A percentile compares a stretch with the other conserved stretches of the same genome.
Evolutionary conservation across 495 filamentous ascomycete species (phyloP).

Genomic region (Talaromyces stipitatus): DNA sequence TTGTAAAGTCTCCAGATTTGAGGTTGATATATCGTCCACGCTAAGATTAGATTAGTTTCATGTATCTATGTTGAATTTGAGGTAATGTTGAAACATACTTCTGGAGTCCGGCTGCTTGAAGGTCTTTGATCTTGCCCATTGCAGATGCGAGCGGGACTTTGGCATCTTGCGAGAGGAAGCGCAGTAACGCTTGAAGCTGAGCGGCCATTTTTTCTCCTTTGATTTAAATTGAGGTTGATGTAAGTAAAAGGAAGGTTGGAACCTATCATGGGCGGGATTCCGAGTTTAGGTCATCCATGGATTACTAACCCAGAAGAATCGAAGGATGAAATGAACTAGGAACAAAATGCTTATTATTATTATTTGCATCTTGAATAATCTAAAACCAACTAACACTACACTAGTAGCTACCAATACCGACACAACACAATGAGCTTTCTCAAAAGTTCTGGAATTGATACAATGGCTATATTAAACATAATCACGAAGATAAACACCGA

Average conservation of each 20-base stretch:
- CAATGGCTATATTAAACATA: constrained; percentile 1
- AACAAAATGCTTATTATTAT: too few species aligned
- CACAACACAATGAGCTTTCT: not conserved
- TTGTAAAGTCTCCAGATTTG: constrained; percentile 45
- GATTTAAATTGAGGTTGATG: not conserved
- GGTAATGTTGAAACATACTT: constrained; percentile 35
- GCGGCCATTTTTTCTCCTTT: constrained; percentile 15
- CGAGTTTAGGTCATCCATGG: not conserved
- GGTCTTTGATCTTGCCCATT: constrained; percentile 58
- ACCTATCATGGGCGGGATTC: not conserved
- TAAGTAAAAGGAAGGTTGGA: not conserved
- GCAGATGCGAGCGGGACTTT: constrained; percentile 65
- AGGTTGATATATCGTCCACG: constrained; percentile 55
- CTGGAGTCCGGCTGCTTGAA: constrained; percentile 55
- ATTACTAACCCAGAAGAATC: not conserved
- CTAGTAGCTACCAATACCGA: too few species aligned
- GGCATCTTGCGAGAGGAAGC: constrained; percentile 66
- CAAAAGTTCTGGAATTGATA: not conserved
- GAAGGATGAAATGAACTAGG: not conserved
- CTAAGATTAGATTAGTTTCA: constrained; percentile 20
- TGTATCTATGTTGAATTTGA: too few species aligned
- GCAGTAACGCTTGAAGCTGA: constrained; percentile 62
- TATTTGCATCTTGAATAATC: too few species aligned
- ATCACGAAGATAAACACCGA: not conserved
- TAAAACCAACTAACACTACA: too few species aligned